These are phyloP conservation scores for Tillandsia fasciculata DNA, from an alignment of 176 grass and related monocot species.

Conservation along the genomic window DNA sequence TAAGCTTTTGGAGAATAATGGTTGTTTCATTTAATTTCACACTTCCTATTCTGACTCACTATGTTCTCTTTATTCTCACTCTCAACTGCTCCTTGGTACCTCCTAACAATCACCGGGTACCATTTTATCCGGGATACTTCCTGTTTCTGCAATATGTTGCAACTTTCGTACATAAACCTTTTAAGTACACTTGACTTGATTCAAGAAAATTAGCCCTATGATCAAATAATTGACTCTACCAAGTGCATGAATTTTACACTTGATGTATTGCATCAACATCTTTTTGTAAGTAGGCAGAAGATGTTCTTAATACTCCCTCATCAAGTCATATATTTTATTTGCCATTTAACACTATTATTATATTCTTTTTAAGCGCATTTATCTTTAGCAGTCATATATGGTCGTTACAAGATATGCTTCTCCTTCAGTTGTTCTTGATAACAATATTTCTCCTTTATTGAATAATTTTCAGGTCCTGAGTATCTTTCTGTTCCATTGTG, in stretches of 20 bases:
- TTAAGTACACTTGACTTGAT: neutral
- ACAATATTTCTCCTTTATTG: neutral
- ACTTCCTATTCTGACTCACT: neutral
- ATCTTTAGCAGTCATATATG: neutral
- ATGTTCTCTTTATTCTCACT: neutral
- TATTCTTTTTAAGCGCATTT: neutral
- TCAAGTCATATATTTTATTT: neutral
- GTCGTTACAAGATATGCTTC: neutral
- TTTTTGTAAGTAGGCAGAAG: too few species aligned
- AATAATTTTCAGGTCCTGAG: slow-evolving; percentile 12
- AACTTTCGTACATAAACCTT: neutral
- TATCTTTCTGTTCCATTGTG: slow-evolving; percentile 33
- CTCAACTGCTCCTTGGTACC: neutral
- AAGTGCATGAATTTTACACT: neutral
- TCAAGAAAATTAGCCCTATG: neutral
- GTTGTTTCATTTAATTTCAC: neutral
- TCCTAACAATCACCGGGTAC: neutral
- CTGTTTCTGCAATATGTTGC: neutral
- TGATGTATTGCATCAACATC: too few species aligned
- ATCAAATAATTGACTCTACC: neutral
- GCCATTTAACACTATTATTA: neutral
- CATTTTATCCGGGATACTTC: neutral
- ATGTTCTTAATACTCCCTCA: too few species aligned
- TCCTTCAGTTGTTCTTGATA: neutral
- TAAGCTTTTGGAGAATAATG: neutral